These are phyloP conservation scores for Lenwebbia sp. DNA, from an alignment of 345 rosid genomes.

Conservation along the genomic window DNA sequence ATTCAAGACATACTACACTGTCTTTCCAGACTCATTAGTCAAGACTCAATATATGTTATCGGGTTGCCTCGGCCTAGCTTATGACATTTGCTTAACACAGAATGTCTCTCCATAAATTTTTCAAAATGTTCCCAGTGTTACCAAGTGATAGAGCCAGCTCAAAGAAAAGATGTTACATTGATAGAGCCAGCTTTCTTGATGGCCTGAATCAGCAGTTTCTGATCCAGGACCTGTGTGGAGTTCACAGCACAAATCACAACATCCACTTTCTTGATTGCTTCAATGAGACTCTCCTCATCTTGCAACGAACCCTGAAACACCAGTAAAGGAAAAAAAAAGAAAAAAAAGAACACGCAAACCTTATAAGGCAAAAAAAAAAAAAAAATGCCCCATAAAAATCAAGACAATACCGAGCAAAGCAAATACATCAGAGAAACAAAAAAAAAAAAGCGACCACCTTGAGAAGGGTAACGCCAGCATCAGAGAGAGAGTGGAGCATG, in stretches of 20 bases:
- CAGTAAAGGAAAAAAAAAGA: not conserved
- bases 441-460: conserved; percentile 14
- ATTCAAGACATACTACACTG: not conserved
- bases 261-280: conserved; percentile 67
- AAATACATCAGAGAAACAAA: not conserved
- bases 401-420: not conserved
- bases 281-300: conserved; percentile 45
- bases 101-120: not conserved
- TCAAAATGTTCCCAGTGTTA: not conserved
- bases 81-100: not conserved
- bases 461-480: conserved; percentile 43
- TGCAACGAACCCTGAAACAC: conserved; percentile 58
- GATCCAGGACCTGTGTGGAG: conserved; percentile 56
- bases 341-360: not conserved
- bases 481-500: conserved; percentile 36
- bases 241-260: conserved; percentile 68
- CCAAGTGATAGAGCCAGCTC: conserved; percentile 16
- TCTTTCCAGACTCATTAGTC: not conserved
- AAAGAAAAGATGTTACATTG: conserved; percentile 18
- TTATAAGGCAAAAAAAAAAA: not conserved
- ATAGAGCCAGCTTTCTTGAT: conserved; percentile 46
- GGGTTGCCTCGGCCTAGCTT: not conserved
- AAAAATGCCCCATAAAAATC: not conserved
- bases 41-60: not conserved
- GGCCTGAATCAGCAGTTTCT: conserved; percentile 49